A percentile compares a stretch with the other conserved stretches of the same genome.
Conservation (phyloP, 140 eudicot genomes). For the Flaveria floridana region DNA sequence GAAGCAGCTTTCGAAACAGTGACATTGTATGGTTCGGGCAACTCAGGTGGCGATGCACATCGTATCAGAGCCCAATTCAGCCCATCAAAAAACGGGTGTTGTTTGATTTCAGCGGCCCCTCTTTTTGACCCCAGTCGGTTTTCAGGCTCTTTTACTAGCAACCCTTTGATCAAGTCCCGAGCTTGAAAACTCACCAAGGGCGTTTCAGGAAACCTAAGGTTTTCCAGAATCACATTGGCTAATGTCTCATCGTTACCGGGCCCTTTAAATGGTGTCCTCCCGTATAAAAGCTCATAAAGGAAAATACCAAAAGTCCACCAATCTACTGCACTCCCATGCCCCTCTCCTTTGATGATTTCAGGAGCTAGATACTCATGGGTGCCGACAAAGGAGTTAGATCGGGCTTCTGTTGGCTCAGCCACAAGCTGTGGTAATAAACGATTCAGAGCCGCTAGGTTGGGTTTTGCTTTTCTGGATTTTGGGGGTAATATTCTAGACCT, state of each 20-base stretch:
- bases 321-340: conserved; percentile 96
- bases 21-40: conserved; percentile 62
- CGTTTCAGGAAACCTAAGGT: conserved; percentile 69
- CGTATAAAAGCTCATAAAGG: conserved; percentile 88
- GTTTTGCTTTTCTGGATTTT: conserved; percentile 47
- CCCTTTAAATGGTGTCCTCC: conserved; percentile 92
- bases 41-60: conserved; percentile 76
- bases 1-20: conserved; percentile 36
- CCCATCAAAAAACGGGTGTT: conserved; percentile 87
- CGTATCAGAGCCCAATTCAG: conserved; percentile 92
- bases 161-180: conserved; percentile 68
- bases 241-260: conserved; percentile 77
- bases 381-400: conserved; percentile 97
- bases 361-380: conserved; percentile 26
- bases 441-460: conserved; percentile 37
- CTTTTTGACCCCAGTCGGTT: conserved; percentile 70
- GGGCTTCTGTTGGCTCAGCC: conserved; percentile 90
- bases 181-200: conserved; percentile 90
- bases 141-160: conserved; percentile 80
- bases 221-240: conserved; percentile 76
- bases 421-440: conserved; percentile 74
- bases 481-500: conserved; percentile 55
- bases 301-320: conserved; percentile 98
- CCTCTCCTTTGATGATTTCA: conserved; percentile 42
- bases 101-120: conserved; percentile 91